Evolutionary conservation across 1,284 basidiomycete species (phyloP).

Genomic region (Irpex sp.): DNA sequence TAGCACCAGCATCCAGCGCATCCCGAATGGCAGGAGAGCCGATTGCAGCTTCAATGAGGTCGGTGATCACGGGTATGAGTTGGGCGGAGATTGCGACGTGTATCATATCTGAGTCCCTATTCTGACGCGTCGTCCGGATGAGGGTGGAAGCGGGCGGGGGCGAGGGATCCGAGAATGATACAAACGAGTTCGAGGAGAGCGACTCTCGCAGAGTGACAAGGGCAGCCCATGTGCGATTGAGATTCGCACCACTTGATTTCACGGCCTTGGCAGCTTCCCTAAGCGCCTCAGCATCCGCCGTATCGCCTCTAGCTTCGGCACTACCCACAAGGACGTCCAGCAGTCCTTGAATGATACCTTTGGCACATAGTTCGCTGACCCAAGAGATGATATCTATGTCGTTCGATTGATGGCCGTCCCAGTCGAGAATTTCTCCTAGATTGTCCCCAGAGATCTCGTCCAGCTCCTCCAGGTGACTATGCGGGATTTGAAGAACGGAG

Average conservation of each 20-base stretch:
- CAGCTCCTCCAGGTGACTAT: conserved; percentile 67
- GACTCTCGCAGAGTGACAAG: conserved; percentile 56
- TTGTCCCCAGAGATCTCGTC: conserved; percentile 60
- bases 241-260: conserved; percentile 56
- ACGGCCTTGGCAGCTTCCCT: conserved; percentile 59
- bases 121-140: conserved; percentile 44
- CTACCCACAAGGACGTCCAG: conserved; percentile 59
- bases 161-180: conserved; percentile 62
- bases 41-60: conserved; percentile 61
- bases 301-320: conserved; percentile 43
- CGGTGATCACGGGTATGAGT: conserved; percentile 68
- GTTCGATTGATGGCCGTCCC: conserved; percentile 44
- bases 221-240: conserved; percentile 69
- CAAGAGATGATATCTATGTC: conserved; percentile 54
- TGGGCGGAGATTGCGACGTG: conserved; percentile 62
- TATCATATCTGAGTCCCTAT: conserved; percentile 26
- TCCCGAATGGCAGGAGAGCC: conserved; percentile 57
- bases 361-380: conserved; percentile 73
- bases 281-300: conserved; percentile 48
- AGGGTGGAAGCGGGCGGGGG: conserved; percentile 51
- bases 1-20: conserved; percentile 63
- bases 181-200: conserved; percentile 28
- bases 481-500: conserved; percentile 59
- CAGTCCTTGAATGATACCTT: conserved; percentile 65
- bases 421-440: conserved; percentile 21